Base-by-base conservation (phyloP, 164 flowering plant genomes). In the Chloranthus sessilifolius region DNA sequence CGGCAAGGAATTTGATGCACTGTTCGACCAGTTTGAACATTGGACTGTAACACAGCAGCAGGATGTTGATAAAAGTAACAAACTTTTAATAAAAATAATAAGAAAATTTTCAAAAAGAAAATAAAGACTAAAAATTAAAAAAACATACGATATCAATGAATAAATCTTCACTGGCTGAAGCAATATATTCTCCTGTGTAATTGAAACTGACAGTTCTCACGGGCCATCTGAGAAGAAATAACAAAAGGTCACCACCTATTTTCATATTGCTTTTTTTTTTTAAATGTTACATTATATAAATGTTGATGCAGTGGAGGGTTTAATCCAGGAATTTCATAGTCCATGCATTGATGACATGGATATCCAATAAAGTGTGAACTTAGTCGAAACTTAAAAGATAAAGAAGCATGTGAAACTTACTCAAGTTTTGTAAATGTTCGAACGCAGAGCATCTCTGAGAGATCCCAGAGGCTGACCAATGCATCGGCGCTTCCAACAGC, bases 401-500 rank as follows among this genome's bases (percentile, higher is more conserved):
- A 27, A 4, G 15, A 40, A n/a, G 23, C 17, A 1, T 2, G 27
- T 27, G 21, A 31, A 65, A 78, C 90, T 82, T 52, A 92, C 99
- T 92, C 96, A 14, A 88, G 96, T 68, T 92, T 92, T 46, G 91
- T 84, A 62, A 92, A 92, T 46, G 99, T 88, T 50, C 91, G 75
- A 49, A 86, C 85, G 38, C 99, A 92, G 1, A 88, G 90, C 96
- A 88, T 85, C 75, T 92, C 91, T 47, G 83, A 73, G 30, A 92
- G 75, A 74, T 86, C 94, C 99, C 99, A 92, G 41, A 92, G 91
- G 75, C 99, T 92, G 58, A 92, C 99, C 50, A 92, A 69, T 56
- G 95, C 85, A 78, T 92, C 99, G 43, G 99, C 99, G 74, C 99
- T 92, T 59, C 99, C 99, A 71, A 92, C 99, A 63, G 96, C 91